Conservation (phyloP, 345 rosid genomes). For the Eucalyptus erythrocorys region DNA sequence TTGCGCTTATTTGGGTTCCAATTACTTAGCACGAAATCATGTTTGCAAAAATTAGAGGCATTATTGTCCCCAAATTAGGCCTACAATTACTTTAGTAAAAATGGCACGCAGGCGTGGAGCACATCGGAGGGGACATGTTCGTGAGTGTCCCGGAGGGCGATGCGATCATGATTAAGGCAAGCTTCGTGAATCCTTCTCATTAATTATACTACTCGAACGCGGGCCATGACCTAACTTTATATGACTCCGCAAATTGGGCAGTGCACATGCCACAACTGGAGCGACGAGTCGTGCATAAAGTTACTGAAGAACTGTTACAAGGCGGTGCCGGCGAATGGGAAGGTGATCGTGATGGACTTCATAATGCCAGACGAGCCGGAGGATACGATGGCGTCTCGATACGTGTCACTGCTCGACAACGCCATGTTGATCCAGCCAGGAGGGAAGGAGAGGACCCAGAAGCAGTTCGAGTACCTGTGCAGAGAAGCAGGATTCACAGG, state of each 20-base stretch:
- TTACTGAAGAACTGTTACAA: slow-evolving; percentile 32
- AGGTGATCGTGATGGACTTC: slow-evolving; percentile 25
- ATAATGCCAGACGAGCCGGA: slow-evolving; percentile 18
- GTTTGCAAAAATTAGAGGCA: background rate
- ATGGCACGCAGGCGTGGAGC: slow-evolving; percentile 5
- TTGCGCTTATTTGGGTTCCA: background rate
- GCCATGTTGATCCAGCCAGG: slow-evolving; percentile 22
- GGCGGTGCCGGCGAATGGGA: slow-evolving; percentile 24
- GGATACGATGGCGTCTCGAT: background rate
- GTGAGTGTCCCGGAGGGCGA: slow-evolving; percentile 16
- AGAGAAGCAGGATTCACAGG: slow-evolving; percentile 20
- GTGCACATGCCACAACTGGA: slow-evolving; percentile 44
- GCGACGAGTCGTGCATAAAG: slow-evolving; percentile 26
- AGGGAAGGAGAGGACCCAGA: slow-evolving; percentile 30
- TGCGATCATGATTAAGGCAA: slow-evolving; percentile 34
- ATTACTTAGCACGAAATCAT: background rate
- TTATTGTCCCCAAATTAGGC: background rate
- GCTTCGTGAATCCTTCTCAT: background rate
- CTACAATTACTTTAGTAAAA: background rate
- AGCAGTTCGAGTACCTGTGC: slow-evolving; percentile 15
- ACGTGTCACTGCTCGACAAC: slow-evolving; percentile 2
- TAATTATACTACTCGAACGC: background rate
- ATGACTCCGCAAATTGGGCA: background rate
- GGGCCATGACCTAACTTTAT: background rate
- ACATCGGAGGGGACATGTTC: slow-evolving; percentile 16